Evolutionary conservation across 1,139 yeast genomes (phyloP).

Genomic region (Yamadazyma mexicana): DNA sequence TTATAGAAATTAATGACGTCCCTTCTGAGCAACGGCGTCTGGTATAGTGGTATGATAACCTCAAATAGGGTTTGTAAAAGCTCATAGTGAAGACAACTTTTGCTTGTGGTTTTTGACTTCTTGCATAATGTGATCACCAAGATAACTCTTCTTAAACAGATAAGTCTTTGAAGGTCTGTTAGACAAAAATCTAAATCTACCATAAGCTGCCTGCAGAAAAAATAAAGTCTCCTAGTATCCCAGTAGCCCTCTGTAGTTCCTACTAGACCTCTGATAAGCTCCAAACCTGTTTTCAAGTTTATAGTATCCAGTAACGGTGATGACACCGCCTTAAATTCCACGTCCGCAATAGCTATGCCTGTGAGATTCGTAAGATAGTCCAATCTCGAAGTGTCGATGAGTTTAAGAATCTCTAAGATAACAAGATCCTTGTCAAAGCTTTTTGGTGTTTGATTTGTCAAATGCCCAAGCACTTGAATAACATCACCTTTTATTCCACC

Average conservation of each 20-base stretch:
- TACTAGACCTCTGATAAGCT: conserved; percentile 19
- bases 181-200: conserved; percentile 22
- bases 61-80: neutral
- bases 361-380: conserved; percentile 8
- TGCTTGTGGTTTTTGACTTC: neutral
- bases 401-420: conserved; percentile 28
- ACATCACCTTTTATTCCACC: conserved; percentile 43
- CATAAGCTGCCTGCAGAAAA: conserved; percentile 36
- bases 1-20: conserved; percentile 1
- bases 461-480: neutral
- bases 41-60: neutral
- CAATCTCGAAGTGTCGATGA: conserved; percentile 37
- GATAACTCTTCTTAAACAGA: conserved; percentile 39
- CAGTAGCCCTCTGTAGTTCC: conserved; percentile 28
- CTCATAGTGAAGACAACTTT: conserved; percentile 15
- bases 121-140: conserved; percentile 32
- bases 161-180: conserved; percentile 21
- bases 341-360: neutral
- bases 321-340: neutral
- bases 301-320: conserved; percentile 16
- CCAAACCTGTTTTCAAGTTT: conserved; percentile 28
- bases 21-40: neutral
- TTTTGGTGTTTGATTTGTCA: conserved; percentile 11
- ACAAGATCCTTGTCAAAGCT: conserved; percentile 22
- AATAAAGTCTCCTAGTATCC: conserved; percentile 34